phyloP scores from a whole-genome alignment of 225 moss, liverwort and hornwort genomes.

The Straminergon stramineum region DNA sequence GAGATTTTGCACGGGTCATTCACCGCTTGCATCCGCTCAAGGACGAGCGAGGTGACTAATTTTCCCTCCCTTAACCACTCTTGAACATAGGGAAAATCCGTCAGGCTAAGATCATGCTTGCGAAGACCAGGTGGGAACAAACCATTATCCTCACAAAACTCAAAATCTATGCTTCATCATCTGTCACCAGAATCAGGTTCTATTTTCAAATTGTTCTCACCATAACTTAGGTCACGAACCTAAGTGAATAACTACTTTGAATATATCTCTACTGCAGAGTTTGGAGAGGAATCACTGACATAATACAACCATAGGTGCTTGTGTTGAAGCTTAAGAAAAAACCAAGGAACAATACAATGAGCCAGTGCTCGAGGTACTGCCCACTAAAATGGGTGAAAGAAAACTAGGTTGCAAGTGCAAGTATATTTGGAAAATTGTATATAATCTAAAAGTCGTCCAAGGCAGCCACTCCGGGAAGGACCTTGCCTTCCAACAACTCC shows the following conservation, averaged over 20 bases:
- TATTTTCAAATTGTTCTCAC: background rate
- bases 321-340: background rate
- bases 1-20: background rate
- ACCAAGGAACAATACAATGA: background rate
- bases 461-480: conserved; percentile 74
- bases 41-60: background rate
- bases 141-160: background rate
- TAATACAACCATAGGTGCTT: background rate
- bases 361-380: background rate
- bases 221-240: background rate
- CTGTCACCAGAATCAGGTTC: background rate
- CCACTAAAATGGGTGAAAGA: background rate
- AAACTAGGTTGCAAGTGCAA: background rate
- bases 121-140: background rate
- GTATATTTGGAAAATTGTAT: background rate
- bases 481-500: conserved; percentile 92
- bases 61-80: background rate
- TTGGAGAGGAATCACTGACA: background rate
- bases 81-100: background rate
- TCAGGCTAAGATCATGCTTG: background rate
- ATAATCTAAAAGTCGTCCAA: conserved; percentile 56
- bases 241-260: background rate
- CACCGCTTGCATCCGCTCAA: background rate
- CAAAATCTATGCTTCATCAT: background rate
- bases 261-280: background rate